Evolutionary conservation across 768 basidiomycete genomes (phyloP).

Genomic region (Ephemerocybe angulata): DNA sequence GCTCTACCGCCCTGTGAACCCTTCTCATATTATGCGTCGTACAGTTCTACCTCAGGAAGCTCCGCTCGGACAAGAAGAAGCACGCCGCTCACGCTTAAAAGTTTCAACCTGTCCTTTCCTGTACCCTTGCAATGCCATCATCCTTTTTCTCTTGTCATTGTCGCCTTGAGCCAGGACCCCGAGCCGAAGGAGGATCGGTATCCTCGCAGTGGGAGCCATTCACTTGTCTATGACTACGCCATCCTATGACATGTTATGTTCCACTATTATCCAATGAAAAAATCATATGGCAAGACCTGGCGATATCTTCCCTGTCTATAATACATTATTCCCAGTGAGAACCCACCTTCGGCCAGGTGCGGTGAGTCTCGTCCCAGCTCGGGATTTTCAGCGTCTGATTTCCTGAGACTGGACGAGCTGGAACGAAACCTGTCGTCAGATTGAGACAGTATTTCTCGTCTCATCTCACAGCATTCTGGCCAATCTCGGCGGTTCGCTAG

Average conservation of each 20-base stretch:
- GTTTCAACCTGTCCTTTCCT: conserved; percentile 9
- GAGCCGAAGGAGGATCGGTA: not conserved
- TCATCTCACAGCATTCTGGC: too few relatives aligned
- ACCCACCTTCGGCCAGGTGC: too few relatives aligned
- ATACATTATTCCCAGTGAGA: too few relatives aligned
- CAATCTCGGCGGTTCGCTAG: too few relatives aligned
- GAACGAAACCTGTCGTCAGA: too few relatives aligned
- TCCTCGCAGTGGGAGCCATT: not conserved
- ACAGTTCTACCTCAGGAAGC: conserved; percentile 92
- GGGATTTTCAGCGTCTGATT: too few relatives aligned
- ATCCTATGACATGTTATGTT: conserved; percentile 2
- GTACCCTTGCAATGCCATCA: conserved; percentile 6
- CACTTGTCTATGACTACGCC: conserved; percentile 1
- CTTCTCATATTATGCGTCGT: too few relatives aligned
- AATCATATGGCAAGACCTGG: not conserved
- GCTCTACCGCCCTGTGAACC: too few relatives aligned
- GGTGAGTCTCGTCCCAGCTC: too few relatives aligned
- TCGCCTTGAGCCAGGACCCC: not conserved
- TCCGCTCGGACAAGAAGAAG: conserved; percentile 93
- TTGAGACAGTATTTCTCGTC: too few relatives aligned
- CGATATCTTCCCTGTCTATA: not conserved
- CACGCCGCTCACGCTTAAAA: conserved; percentile 58
- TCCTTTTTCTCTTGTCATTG: conserved; percentile 1
- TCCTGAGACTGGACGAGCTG: too few relatives aligned
- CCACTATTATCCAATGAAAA: conserved; percentile 1